These are phyloP conservation scores for Syzygium oleosum DNA, from an alignment of 345 rosid species.

Conservation along the genomic window DNA sequence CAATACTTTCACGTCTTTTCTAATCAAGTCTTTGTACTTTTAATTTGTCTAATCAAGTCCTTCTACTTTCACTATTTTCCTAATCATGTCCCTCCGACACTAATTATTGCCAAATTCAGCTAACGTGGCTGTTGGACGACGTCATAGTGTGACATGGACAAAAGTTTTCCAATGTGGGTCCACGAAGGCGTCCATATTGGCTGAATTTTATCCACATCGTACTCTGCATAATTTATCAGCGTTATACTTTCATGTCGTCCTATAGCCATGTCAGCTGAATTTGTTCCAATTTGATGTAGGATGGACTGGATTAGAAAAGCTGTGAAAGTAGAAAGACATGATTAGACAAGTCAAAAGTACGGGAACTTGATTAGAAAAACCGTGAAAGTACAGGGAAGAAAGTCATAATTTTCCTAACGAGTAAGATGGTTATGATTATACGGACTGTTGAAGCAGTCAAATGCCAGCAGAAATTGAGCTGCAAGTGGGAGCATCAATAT, in stretches of 20 bases:
- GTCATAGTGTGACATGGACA: neutral
- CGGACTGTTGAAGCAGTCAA: neutral
- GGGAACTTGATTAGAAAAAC: neutral
- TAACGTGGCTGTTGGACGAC: rapidly evolving
- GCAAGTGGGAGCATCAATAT: neutral
- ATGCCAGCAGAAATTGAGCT: neutral
- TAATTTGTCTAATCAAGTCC: neutral
- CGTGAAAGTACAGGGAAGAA: neutral
- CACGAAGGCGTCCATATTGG: neutral
- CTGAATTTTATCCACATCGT: neutral
- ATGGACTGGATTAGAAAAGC: neutral
- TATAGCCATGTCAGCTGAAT: neutral
- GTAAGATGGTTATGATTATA: neutral
- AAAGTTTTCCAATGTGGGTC: neutral
- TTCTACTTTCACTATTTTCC: neutral
- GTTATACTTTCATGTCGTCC: neutral
- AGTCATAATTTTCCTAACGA: neutral
- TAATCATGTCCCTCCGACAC: neutral
- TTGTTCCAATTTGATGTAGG: neutral
- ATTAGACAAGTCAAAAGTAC: neutral
- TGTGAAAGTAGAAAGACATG: neutral
- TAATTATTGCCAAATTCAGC: neutral
- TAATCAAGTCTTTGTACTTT: neutral
- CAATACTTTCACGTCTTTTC: neutral
- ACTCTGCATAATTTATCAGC: neutral